Evolutionary conservation across 2,329 filamentous ascomycete genomes (phyloP), one percentile per base, ranked within the genome.

Genomic region (Metarhizium guizhouense): DNA sequence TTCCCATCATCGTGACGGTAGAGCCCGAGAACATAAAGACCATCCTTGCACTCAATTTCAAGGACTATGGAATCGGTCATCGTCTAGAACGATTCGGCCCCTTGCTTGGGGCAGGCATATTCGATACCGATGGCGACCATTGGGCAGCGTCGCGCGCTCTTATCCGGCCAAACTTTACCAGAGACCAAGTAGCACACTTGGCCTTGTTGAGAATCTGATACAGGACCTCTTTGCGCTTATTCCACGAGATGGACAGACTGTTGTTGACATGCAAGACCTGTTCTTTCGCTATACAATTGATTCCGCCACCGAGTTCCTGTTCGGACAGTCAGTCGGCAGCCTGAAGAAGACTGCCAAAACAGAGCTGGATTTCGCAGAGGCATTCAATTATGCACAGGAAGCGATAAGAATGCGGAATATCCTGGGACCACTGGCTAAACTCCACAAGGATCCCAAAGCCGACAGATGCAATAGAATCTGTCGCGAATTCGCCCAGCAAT

Each of bases 361-460:
- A 4, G 43, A 47, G 43, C 43, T 25, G 16, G 43, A 47, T n/a
- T 47, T 47, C 18, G 43, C 43, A 3, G 13, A 47, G 16, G 43
- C 43, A 5, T 47, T 57, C 42, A 47, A 55, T 36, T 51, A 48
- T 20, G 50, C 53, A 2, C 56, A 55, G 40, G 50, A 51, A 7
- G 38, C 45, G 16, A 36, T 57, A 14, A 30, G 72, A 1, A 60
- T 76, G 6, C 70, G 69, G 4, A 70, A 70, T 50, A 63, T 73
- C 52, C 76, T 76, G 63, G 78, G 75, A 72, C 59, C 78, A 3
- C 65, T 74, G 13, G 69, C 72, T 32, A 69, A 83, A 2, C 73
- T 80, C 51, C 78, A 81, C 2, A 89, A 90, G 67, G 75, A 74
- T 58, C 78, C 82, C 55, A 80, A 85, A 8, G 84, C 88, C 52